Conservation (phyloP, 805 yeast species). For the Sungouiozyma ichnusensis region DNA sequence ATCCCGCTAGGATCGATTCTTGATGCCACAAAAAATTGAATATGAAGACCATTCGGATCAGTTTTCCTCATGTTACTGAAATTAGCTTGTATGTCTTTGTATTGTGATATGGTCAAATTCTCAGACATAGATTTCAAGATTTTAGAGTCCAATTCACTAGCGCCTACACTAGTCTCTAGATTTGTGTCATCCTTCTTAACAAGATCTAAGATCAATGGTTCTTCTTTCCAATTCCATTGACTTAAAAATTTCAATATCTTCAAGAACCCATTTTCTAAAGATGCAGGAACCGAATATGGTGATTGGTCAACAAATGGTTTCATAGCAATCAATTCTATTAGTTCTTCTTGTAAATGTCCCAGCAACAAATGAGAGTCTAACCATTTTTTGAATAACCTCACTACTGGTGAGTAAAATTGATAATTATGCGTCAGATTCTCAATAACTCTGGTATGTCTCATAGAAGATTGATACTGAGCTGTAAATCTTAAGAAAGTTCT, state of each 20-base stretch:
- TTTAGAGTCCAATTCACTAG: constrained; percentile 24
- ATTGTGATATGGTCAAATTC: constrained; percentile 47
- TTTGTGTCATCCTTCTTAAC: constrained; percentile 37
- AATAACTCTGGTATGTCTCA: constrained; percentile 75
- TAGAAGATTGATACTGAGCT: constrained; percentile 51
- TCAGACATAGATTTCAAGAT: constrained; percentile 44
- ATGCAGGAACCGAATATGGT: constrained; percentile 74
- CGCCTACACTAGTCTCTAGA: constrained; percentile 17
- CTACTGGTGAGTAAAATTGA: constrained; percentile 68
- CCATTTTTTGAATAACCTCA: constrained; percentile 83
- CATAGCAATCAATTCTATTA: constrained; percentile 71
- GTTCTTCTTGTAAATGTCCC: constrained; percentile 64
- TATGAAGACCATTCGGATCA: constrained; percentile 73
- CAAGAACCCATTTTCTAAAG: constrained; percentile 71
- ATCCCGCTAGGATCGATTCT: constrained; percentile 81
- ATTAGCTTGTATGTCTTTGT: constrained; percentile 50
- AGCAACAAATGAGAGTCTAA: constrained; percentile 69
- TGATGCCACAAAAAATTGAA: constrained; percentile 76
- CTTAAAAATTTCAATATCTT: constrained; percentile 62
- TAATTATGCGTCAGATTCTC: constrained; percentile 59
- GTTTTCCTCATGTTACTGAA: constrained; percentile 58
- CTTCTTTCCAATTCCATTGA: constrained; percentile 91
- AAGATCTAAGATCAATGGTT: constrained; percentile 70
- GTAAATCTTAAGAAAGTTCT: constrained; percentile 53
- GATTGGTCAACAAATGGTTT: constrained; percentile 80